These are phyloP conservation scores for Hamigera avellanea DNA, from an alignment of 495 filamentous ascomycete species.

Conservation along the genomic window DNA sequence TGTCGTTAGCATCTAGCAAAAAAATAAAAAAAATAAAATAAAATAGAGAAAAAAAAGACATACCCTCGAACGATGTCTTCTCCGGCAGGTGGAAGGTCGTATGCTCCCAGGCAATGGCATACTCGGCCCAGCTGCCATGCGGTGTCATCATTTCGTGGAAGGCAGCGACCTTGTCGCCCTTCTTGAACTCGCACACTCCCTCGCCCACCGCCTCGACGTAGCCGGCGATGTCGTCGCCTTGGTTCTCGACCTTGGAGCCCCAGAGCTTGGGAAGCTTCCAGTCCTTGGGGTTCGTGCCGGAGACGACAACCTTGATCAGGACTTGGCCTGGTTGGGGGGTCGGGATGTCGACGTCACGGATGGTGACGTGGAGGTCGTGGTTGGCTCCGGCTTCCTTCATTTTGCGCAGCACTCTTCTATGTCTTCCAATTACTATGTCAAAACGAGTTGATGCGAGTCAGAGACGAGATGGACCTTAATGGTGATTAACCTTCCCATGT, in stretches of 20 bases:
- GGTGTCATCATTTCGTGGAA: slow-evolving; percentile 51
- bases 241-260: slow-evolving; percentile 26
- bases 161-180: slow-evolving; percentile 57
- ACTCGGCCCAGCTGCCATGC: slow-evolving; percentile 57
- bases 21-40: too few species aligned
- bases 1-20: too few species aligned
- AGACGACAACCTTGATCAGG: slow-evolving; percentile 58
- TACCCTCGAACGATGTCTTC: slow-evolving; percentile 47
- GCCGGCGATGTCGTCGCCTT: slow-evolving; percentile 64
- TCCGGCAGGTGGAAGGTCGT: slow-evolving; percentile 60
- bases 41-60: neutral
- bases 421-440: too few species aligned
- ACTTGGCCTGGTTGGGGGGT: slow-evolving; percentile 49
- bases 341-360: slow-evolving; percentile 58
- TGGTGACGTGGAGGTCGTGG: slow-evolving; percentile 39
- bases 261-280: slow-evolving; percentile 42
- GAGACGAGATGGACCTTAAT: too few species aligned
- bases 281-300: slow-evolving; percentile 69
- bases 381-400: slow-evolving; percentile 56
- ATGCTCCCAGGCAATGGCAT: slow-evolving; percentile 50
- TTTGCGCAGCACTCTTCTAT: too few species aligned
- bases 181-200: slow-evolving; percentile 46
- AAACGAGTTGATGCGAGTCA: too few species aligned
- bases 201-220: slow-evolving; percentile 47
- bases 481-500: too few species aligned